These are phyloP conservation scores for Pythium periplocum DNA, from an alignment of 352 stramenopile genomes.

Conservation along the genomic window DNA sequence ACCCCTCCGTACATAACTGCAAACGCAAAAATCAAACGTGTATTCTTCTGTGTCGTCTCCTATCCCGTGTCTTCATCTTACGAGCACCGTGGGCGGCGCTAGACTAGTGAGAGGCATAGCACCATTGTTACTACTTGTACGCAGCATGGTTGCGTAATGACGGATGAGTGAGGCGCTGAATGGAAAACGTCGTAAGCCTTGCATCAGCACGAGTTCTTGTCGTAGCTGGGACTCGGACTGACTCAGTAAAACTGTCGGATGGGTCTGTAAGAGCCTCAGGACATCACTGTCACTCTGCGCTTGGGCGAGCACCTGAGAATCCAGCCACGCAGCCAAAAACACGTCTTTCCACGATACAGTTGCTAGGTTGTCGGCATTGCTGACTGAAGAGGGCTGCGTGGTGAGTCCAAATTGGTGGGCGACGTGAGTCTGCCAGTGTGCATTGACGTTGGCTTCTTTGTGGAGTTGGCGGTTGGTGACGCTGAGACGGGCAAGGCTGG, in stretches of 20 bases:
- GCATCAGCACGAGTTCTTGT: constrained; percentile 60
- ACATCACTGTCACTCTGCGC: constrained; percentile 28
- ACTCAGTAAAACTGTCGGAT: constrained; percentile 24
- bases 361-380: not conserved
- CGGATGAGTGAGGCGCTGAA: constrained; percentile 35
- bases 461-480: constrained; percentile 29
- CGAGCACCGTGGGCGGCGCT: too few species aligned
- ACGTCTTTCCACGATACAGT: constrained; percentile 32
- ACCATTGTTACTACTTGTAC: not conserved
- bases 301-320: constrained; percentile 21
- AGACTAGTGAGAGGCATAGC: too few species aligned
- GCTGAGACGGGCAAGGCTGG: constrained; percentile 29
- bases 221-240: constrained; percentile 31
- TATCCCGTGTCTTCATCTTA: too few species aligned
- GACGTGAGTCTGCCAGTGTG: constrained; percentile 40
- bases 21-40: too few species aligned
- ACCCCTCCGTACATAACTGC: too few species aligned
- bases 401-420: constrained; percentile 29
- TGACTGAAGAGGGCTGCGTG: not conserved
- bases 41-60: too few species aligned
- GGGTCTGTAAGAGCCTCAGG: constrained; percentile 27
- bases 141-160: constrained; percentile 47
- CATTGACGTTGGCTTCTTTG: constrained; percentile 20
- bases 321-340: constrained; percentile 35
- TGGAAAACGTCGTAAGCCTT: constrained; percentile 44